Evolutionary conservation across 768 basidiomycete genomes (phyloP), one percentile per base, ranked within the genome.

Genomic region (Phylloporus arenicola): DNA sequence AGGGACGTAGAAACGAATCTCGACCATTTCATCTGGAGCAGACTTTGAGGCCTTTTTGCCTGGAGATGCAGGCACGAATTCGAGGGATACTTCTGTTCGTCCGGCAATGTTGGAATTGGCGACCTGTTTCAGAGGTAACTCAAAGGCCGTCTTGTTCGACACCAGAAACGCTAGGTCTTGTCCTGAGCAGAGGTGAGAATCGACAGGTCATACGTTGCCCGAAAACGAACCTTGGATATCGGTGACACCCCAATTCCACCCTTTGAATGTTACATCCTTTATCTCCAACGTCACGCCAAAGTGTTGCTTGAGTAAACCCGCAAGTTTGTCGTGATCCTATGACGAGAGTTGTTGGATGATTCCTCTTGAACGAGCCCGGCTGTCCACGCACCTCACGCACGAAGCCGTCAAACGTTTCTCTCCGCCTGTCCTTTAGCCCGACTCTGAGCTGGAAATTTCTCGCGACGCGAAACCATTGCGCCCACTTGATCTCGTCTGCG

Each of bases 51-150:
- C 60, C 61, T 76, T 80, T 17, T 71, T 66, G 3, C 67, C 62
- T 3, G 70, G 59, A 0, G 78, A 73, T 19, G 77, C 71, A 45
- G 75, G 70, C 25, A 80, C 73, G 64, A 98, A 96, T 65, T 99
- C 96, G n/a, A 99, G 82, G 0, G 96, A 92, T n/a, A 99, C 96
- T 67, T 99, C 96, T 10, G 92, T 94, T 54, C 91, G 90, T 19
- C 92, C 92, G 12, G 92, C 92, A 59, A 98, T 97, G 71, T 97
- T 97, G 41, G 96, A 96, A 69, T 99, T 99, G 58, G 90, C 88
- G 42, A 98, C 92, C 54, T 84, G 73, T 30, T 77, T 72, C 30
- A 98, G 75, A 5, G 96, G 93, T 7, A 99, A 75, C 58, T 94
- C 92, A 63, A 99, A 98, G 0, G 89, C 77, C 1, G 85, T 84